Evolutionary conservation across 805 yeast species (phyloP).

Genomic region (Candida berthetii): DNA sequence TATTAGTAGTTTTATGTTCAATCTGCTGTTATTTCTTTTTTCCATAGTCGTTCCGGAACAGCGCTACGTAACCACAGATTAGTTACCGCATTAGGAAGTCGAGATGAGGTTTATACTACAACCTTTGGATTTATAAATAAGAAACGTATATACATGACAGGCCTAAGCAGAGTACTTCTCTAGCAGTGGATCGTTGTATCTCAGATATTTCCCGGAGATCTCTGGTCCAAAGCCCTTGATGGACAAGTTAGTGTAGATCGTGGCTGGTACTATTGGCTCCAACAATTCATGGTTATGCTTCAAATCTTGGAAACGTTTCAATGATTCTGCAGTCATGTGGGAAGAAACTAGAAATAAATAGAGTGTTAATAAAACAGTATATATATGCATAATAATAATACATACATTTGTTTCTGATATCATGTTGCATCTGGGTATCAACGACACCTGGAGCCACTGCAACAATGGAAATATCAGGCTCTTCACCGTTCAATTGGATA

Average conservation of each 20-base stretch:
- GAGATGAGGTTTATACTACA: too few species aligned
- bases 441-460: conserved; percentile 95
- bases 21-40: too few species aligned
- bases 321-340: conserved; percentile 55
- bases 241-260: conserved; percentile 61
- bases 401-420: conserved; percentile 56
- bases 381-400: background rate
- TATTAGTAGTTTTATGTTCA: too few species aligned
- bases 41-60: too few species aligned
- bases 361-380: background rate
- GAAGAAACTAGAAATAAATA: conserved; percentile 28
- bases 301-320: conserved; percentile 58
- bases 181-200: conserved; percentile 43
- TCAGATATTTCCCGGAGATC: conserved; percentile 61
- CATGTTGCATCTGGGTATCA: conserved; percentile 81
- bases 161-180: background rate
- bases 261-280: conserved; percentile 68
- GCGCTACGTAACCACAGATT: too few species aligned
- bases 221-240: conserved; percentile 47
- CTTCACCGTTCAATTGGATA: conserved; percentile 61
- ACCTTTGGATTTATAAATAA: too few species aligned
- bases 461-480: conserved; percentile 48
- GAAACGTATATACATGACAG: too few species aligned
- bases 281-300: conserved; percentile 52
- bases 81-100: too few species aligned